Base-by-base conservation (phyloP, 1,284 basidiomycete genomes). In the Rhodotorula sp. region DNA sequence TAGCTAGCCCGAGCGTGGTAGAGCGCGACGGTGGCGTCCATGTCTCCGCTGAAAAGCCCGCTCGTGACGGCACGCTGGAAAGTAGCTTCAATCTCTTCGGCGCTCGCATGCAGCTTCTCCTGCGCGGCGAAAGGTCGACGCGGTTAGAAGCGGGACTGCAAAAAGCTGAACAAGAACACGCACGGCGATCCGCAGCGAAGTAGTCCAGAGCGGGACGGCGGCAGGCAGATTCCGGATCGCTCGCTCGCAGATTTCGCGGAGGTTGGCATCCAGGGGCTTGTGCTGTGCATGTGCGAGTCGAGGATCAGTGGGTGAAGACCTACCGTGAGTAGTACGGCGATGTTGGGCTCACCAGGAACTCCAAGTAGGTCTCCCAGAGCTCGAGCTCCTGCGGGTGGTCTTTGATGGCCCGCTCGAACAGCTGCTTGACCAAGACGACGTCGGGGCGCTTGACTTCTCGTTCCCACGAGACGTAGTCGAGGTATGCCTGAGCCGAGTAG, bases 371-470 rank as follows among this genome's bases (percentile, higher is more conserved):
- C 17, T 71, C 67, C 75, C 75, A 77, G 3, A 76, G 29, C 29
- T 68, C 73, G 48, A 63, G 20, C 4, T 66, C 66, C 24, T 24
- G 8, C 42, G 76, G 70, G 61, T 72, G 65, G 29, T 69, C 65
- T 8, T 54, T 54, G 30, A 93, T 87, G 0, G 91, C 88, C 17
- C 93, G 86, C 79, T 95, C 91, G 76, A 89, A 91, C 2, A 93
- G 82, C 3, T 83, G 83, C 7, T 82, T 81, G 42, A 89, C 82
- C 12, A 92, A 82, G 51, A 84, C 83, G 7, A 85, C 72, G 76
- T 93, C 88, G 0, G 87, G 87, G 62, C 84, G 83, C 78, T 86
- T 89, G 45, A 85, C 84, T 60, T 81, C 77, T 46, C 86, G 84
- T 78, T 92, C 91, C 67, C 84, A 84, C 0, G 84, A 81, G 64